Evolutionary conservation across 1,284 basidiomycete genomes (phyloP), one percentile per base, ranked within the genome.

Genomic region (Pisolithus thermaeus): DNA sequence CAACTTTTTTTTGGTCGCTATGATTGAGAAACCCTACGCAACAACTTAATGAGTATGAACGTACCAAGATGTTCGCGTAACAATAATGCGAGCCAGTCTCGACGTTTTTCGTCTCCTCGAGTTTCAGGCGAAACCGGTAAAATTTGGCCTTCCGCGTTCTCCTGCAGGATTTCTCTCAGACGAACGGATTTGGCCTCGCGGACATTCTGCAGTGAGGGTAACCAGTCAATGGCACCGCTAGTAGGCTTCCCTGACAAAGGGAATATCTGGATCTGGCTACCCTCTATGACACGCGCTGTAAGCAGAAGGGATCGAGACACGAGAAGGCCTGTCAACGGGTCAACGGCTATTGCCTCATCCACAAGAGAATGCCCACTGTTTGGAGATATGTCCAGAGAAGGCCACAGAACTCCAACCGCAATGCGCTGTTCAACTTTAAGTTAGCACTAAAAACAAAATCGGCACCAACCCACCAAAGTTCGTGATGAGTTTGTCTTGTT

Each of bases 381-480:
- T 51, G 72, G 73, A 30, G 78, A 61, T 52, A 83, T 54, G 7
- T 87, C 83, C 32, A 74, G 59, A 27, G 81, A 84, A 9, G 87
- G 85, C 87, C 87, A 90, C 57, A 78, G 75, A 43, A 82, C 69
- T 12, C 87, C 87, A 46, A 88, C 72, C 16, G 82, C 77, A 66
- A 83, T 83, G 41, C 71, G 63, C 80, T 85, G 60, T 54, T 50
- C 46, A 46, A 37, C 44, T 50, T 48, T 43, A 42, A 53, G 61
- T 57, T 59, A 14, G 62, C 32, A 52, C 51, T 18, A 50, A 56
- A 51, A 52, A 51, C 36, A 47, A 12, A n/a, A 49, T 48, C 47
- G 28, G 36, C 32, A 41, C 41, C 47, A 47, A 30, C 47, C 30
- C 39, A 40, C 46, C 28, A 49, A 43, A 18, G 25, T 43, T 20